phyloP scores from a whole-genome alignment of 2,329 filamentous ascomycete species.

The Huntiella moniliformis region DNA sequence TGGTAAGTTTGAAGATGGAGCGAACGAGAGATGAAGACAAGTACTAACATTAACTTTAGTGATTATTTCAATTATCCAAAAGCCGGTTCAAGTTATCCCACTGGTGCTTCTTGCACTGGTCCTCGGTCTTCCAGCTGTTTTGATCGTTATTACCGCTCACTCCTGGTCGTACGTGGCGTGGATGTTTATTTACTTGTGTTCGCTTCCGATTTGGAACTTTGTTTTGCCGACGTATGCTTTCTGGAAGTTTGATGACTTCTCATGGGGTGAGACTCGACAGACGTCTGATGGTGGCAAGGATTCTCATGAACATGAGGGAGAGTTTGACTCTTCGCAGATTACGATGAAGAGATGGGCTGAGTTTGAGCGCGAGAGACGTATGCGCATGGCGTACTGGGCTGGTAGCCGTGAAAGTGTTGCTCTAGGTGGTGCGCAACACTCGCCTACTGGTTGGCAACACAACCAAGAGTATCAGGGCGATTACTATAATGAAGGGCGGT shows the following conservation, averaged over 20 bases:
- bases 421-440: constrained; percentile 22
- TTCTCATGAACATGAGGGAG: constrained; percentile 73
- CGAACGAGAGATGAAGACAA: constrained; percentile 8
- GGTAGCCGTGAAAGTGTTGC: constrained; percentile 30
- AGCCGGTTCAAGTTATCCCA: constrained; percentile 68
- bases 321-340: constrained; percentile 97
- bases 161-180: constrained; percentile 80
- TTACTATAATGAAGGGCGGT: constrained; percentile 25
- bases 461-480: constrained; percentile 30
- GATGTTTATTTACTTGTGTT: constrained; percentile 92
- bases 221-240: constrained; percentile 84
- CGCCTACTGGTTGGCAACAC: constrained; percentile 19
- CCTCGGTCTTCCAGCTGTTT: constrained; percentile 74
- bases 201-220: constrained; percentile 95
- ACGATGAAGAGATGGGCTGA: constrained; percentile 98
- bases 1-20: constrained; percentile 34
- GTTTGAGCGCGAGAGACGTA: constrained; percentile 55
- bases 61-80: constrained; percentile 64
- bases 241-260: constrained; percentile 99
- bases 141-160: constrained; percentile 87
- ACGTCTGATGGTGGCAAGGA: constrained; percentile 84
- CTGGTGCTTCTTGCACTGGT: constrained; percentile 78
- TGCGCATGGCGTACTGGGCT: constrained; percentile 32
- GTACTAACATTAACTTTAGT: constrained; percentile 28
- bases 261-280: constrained; percentile 95